Evolutionary conservation across 2,329 filamentous ascomycete species (phyloP), one percentile per base, ranked within the genome.

Genomic region (Botrytis aclada): DNA sequence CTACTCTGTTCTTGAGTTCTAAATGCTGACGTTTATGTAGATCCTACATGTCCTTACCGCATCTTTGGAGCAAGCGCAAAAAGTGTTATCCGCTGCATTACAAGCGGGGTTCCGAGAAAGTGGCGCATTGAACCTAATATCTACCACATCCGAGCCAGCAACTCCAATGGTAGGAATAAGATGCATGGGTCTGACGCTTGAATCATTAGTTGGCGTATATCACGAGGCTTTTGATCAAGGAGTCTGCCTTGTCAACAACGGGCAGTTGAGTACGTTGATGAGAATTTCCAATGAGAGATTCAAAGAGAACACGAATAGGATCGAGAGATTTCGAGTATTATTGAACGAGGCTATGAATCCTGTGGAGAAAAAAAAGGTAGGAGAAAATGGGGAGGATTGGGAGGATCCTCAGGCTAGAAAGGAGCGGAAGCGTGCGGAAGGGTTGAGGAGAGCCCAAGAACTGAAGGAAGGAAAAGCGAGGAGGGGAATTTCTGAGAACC

Each of bases 91-190:
- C 18, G 93, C 92, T 62, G 95, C 93, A 2, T 85, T 95, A 16
- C 88, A 90, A 77, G 92, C 94, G 6, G 95, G 95, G 0, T 98
- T 98, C 80, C 90, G 95, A 22, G 95, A 98, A 83, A 96, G 92
- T 74, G 95, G 95, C 29, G 91, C 95, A 67, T 86, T 97, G 73
- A 93, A 91, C 78, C 80, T 93, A 64, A 81, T 82, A 8, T 72
- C 80, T 18, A 79, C 80, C 39, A 76, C 80, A 2, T 71, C 78
- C 3, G 80, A 81, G 29, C 51, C 65, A 20, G 66, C 78, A 7
- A 89, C 85, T 63, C 94, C 94, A 2, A 92, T 97, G 81, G 93
- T 98, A 4, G 95, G 92, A 4, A 89, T 98, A 45, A 89, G 95
- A 29, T 95, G 93, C 8, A 92, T 93, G 81, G 95, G 95, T 0